Evolutionary conservation across 2,329 filamentous ascomycete species (phyloP).

Genomic region (Sporothrix schenckii): DNA sequence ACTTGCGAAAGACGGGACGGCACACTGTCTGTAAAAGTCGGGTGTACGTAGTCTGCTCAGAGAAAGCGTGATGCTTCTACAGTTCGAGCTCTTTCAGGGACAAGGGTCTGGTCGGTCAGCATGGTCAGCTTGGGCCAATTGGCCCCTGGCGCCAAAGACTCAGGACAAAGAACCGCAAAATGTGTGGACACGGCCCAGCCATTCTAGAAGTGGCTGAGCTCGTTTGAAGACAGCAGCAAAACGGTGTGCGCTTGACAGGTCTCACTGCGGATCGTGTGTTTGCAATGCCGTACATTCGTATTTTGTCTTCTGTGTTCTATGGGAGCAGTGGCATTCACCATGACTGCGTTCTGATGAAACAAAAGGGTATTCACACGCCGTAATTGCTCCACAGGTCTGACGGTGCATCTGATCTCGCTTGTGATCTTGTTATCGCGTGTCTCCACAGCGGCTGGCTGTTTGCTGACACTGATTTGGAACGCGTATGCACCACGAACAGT

Average conservation of each 20-base stretch:
- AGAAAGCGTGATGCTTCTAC: constrained; percentile 3
- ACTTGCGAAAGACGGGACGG: too few relatives aligned
- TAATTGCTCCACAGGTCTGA: neutral
- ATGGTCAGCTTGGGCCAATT: neutral
- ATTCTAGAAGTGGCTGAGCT: constrained; percentile 11
- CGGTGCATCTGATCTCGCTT: neutral
- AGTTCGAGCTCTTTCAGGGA: neutral
- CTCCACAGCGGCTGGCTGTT: neutral
- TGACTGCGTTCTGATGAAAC: neutral
- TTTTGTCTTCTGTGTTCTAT: too few relatives aligned
- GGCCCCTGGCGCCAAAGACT: neutral
- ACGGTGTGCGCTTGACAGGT: too few relatives aligned
- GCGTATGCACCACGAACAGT: neutral
- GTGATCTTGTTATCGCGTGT: neutral
- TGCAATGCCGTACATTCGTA: too few relatives aligned
- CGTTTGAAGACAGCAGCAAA: neutral
- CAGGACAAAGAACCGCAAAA: neutral
- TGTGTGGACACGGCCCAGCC: neutral
- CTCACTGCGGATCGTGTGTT: too few relatives aligned
- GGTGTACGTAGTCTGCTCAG: neutral
- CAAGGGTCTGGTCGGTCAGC: neutral
- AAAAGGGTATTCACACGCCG: neutral
- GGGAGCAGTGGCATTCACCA: neutral
- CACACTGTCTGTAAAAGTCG: neutral
- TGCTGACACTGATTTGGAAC: neutral